Evolutionary conservation across 164 flowering plant genomes (phyloP), one percentile per base, ranked within the genome.

Genomic region (Litsea cubeba): DNA sequence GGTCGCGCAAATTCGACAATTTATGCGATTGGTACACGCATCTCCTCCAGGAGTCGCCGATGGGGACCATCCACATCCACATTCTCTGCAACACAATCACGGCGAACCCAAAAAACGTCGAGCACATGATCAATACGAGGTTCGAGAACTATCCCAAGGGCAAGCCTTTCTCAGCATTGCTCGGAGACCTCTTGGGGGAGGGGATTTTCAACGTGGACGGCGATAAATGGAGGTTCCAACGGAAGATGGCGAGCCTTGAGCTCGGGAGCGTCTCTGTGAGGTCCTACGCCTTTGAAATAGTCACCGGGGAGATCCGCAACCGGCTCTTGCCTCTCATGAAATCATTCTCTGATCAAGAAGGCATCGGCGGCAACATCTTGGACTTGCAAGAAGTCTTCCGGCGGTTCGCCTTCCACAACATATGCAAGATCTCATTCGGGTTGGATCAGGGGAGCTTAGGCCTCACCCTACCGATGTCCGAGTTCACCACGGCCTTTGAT

Each of bases 121-220:
- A 92, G 74, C 72, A 92, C 85, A 87, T 94, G 62, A 86, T 94
- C 69, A 85, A 86, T 50, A 85, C 97, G 28, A 83, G 76, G 11
- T 95, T 95, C 69, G 85, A 88, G 1, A 95, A 92, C 74, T 93
- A 85, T 81, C 94, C 95, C 0, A 94, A 94, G 78, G 98, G 98
- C 12, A 81, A 84, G 24, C 85, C 85, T 11, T 90, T 90, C 81
- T 82, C 84, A 0, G 24, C 77, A 7, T 81, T 90, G 72, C 79
- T 94, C 15, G 85, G 89, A 8, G 98, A 94, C 75, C 86, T 94
- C 10, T 78, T 94, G 15, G 98, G 98, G 18, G 74, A 73, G 0
- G 98, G 98, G 0, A 91, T 94, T 66, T 94, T 94, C 85, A 88
- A 88, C 71, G 86, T 84, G 10, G 98, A 94, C 65, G 98, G 93